Evolutionary conservation across 306 rosid genomes (phyloP), one percentile per base, ranked within the genome.

Genomic region (Glycyrrhiza uralensis): DNA sequence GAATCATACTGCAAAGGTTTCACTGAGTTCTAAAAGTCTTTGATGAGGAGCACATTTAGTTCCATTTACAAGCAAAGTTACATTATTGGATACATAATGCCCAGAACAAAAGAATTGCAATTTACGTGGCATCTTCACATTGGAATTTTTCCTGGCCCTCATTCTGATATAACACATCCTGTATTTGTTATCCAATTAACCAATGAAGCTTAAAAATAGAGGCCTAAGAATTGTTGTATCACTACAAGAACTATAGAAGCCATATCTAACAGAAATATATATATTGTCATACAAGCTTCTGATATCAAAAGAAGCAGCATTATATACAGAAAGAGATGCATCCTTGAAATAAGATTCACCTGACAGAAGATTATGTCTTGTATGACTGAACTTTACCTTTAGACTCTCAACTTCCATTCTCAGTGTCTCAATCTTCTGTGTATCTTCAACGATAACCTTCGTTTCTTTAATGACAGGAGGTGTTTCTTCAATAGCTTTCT

Each of bases 381-480:
- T 66, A 26, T 29, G 36, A 63, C 23, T 22, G 65, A 81, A 71
- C 71, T 45, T 83, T 82, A 92, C 97, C 96, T 84, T 84, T 45
- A 92, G 81, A 76, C 35, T 82, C 72, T 89, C 87, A 65, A 87
- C 71, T 87, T 92, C 97, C 20, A 70, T 80, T 1, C 73, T 82
- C 39, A 92, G 72, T 47, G 81, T 70, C 19, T 89, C 91, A 72
- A 87, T 69, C 74, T 85, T 89, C 73, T 84, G 72, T 0, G 88
- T 87, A 76, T 92, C 97, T 81, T 89, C 93, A 69, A 92, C 87
- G 47, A 92, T 24, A 82, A 92, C 88, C 63, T 89, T 79, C 26
- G 88, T 89, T 87, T 92, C 97, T 87, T 85, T 7, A 49, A 87
- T 19, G 55, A 92, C 86, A 72, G 93, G 90, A 76, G 88, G 80